A percentile compares a stretch with the other conserved stretches of the same genome.
phyloP scores from a whole-genome alignment of 805 yeast genomes.

The Metschnikowia shivogae region DNA sequence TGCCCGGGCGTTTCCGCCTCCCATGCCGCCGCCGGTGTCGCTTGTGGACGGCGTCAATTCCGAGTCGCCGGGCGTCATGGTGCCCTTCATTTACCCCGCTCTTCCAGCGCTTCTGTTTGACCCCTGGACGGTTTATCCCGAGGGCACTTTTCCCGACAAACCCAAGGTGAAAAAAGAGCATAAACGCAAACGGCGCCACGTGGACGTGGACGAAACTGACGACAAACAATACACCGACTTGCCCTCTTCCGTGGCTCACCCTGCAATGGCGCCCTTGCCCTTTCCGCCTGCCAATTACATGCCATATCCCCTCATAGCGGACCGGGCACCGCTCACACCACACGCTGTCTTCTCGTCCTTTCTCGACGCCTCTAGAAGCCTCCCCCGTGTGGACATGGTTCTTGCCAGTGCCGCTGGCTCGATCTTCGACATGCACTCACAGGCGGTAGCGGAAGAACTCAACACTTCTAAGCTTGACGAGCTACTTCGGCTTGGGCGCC shows the following conservation, averaged over 20 bases:
- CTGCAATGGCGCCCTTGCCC: slow-evolving; percentile 37
- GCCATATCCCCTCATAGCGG: slow-evolving; percentile 42
- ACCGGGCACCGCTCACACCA: slow-evolving; percentile 32
- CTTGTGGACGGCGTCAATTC: background rate
- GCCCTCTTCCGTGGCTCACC: background rate
- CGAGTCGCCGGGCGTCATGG: slow-evolving; percentile 30
- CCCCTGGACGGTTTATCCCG: slow-evolving; percentile 9
- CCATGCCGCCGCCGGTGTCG: slow-evolving; percentile 29
- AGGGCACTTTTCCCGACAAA: background rate
- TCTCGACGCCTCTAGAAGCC: slow-evolving; percentile 31
- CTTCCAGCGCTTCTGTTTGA: slow-evolving; percentile 29
- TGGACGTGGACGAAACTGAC: background rate
- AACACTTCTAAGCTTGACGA: slow-evolving; percentile 19
- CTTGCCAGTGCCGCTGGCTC: slow-evolving; percentile 46
- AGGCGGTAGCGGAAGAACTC: slow-evolving; percentile 34
- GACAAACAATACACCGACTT: background rate
- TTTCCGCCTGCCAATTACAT: slow-evolving; percentile 43
- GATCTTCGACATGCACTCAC: slow-evolving; percentile 31
- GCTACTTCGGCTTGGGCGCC: slow-evolving; percentile 7
- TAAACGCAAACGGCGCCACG: too few species aligned
- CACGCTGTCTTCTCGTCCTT: slow-evolving; percentile 33
- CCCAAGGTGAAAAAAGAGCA: too few species aligned
- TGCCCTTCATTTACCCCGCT: slow-evolving; percentile 43
- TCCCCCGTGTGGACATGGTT: slow-evolving; percentile 43
- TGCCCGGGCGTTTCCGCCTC: slow-evolving; percentile 34